phyloP scores from a whole-genome alignment of 2,329 filamentous ascomycete genomes.

The Paracorniculantispora psalliotae region DNA sequence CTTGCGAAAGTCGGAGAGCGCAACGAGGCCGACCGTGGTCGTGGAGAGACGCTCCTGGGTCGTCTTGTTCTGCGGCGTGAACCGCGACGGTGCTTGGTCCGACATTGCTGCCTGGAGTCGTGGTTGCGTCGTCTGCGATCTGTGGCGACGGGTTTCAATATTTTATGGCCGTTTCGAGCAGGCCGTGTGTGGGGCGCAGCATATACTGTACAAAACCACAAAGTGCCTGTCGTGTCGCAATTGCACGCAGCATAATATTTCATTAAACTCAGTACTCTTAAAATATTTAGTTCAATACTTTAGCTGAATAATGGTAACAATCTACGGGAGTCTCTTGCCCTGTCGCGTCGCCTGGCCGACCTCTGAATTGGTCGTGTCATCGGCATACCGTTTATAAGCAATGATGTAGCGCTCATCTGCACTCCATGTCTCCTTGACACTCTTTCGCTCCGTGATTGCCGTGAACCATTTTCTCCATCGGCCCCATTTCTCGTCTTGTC shows the following conservation, averaged over 20 bases:
- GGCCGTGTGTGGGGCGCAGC: background rate
- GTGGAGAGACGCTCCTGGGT: slow-evolving; percentile 79
- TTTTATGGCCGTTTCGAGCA: background rate
- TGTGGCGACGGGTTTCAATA: background rate
- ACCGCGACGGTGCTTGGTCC: slow-evolving; percentile 48
- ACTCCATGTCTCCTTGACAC: slow-evolving; percentile 63
- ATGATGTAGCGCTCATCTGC: slow-evolving; percentile 61
- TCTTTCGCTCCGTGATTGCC: slow-evolving; percentile 55
- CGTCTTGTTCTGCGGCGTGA: slow-evolving; percentile 69
- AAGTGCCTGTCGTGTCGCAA: no score
- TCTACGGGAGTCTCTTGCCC: slow-evolving; percentile 56
- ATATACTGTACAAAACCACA: background rate
- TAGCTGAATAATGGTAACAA: background rate
- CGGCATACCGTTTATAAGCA: slow-evolving; percentile 64
- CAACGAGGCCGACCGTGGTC: slow-evolving; percentile 84
- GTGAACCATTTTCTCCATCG: slow-evolving; percentile 62
- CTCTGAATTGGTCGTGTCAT: slow-evolving; percentile 58
- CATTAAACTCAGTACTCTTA: no score
- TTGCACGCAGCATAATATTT: no score
- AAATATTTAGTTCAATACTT: no score
- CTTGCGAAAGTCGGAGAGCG: slow-evolving; percentile 92
- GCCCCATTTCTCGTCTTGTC: slow-evolving; percentile 55
- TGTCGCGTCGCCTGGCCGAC: slow-evolving; percentile 58
- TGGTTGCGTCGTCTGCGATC: background rate
- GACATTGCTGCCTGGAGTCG: slow-evolving; percentile 30